A percentile compares a stretch with the other conserved stretches of the same genome.
These are phyloP conservation scores for Fusarium dimerum DNA, from an alignment of 2,329 filamentous ascomycete genomes.

Conservation along the genomic window DNA sequence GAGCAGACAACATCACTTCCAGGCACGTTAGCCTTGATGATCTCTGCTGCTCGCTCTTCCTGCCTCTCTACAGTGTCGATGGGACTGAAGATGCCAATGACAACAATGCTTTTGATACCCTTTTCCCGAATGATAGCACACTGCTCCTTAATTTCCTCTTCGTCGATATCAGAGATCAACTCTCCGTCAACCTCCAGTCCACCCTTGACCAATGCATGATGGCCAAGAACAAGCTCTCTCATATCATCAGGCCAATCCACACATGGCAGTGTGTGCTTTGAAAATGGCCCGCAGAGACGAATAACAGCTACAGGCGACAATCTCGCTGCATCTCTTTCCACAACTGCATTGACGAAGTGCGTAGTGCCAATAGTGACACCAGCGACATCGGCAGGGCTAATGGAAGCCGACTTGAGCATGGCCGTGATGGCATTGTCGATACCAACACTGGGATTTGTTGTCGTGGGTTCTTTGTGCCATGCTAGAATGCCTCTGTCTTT, in stretches of 20 bases:
- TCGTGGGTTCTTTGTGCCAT: conserved; percentile 52
- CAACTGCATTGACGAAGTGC: conserved; percentile 60
- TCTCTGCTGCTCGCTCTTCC: conserved; percentile 48
- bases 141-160: conserved; percentile 40
- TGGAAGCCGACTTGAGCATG: conserved; percentile 40
- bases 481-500: conserved; percentile 46
- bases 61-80: conserved; percentile 51
- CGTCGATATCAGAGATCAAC: conserved; percentile 47
- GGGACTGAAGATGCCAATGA: conserved; percentile 54
- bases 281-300: conserved; percentile 55
- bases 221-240: conserved; percentile 46
- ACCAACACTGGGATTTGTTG: conserved; percentile 47
- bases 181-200: conserved; percentile 54
- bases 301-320: conserved; percentile 55
- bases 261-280: conserved; percentile 50
- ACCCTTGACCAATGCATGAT: conserved; percentile 48
- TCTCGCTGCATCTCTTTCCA: conserved; percentile 51
- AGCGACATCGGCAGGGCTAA: conserved; percentile 41
- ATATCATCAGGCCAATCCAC: conserved; percentile 55
- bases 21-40: conserved; percentile 43
- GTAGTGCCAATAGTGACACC: conserved; percentile 57
- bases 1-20: conserved; percentile 50
- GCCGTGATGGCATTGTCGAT: conserved; percentile 46
- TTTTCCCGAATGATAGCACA: conserved; percentile 40
- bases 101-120: conserved; percentile 49